phyloP scores from a whole-genome alignment of 2,329 filamentous ascomycete genomes.

The Colletotrichum sp. region DNA sequence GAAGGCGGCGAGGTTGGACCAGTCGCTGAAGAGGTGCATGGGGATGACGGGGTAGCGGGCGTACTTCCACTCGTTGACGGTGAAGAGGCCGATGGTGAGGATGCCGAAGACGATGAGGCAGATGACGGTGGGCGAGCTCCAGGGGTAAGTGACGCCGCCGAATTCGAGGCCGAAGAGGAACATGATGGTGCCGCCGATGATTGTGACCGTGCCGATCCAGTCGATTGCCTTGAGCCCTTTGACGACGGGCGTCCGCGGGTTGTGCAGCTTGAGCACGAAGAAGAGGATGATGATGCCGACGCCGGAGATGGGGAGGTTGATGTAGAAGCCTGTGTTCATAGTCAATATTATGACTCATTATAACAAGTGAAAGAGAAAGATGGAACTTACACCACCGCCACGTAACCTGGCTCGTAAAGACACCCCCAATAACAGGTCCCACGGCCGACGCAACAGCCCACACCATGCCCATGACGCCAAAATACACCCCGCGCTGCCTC shows the following conservation, averaged over 20 bases:
- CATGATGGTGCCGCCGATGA: conserved; percentile 72
- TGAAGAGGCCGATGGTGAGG: conserved; percentile 53
- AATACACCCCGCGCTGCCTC: conserved; percentile 52
- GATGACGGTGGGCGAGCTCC: conserved; percentile 66
- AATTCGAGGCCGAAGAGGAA: conserved; percentile 73
- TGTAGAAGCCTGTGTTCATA: conserved; percentile 31
- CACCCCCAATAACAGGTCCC: conserved; percentile 70
- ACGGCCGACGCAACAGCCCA: conserved; percentile 70
- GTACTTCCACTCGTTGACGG: conserved; percentile 67
- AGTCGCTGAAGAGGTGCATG: conserved; percentile 60
- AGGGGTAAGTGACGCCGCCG: conserved; percentile 67
- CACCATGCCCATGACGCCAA: conserved; percentile 69
- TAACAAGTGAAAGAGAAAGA: fast-evolving
- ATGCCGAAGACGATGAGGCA: conserved; percentile 67
- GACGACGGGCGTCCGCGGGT: conserved; percentile 66
- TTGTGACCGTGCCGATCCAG: conserved; percentile 64
- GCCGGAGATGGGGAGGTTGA: conserved; percentile 54
- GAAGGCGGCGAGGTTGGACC: conserved; percentile 64
- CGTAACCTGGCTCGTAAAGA: conserved; percentile 64
- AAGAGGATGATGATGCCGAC: conserved; percentile 62
- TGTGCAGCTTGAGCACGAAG: conserved; percentile 71
- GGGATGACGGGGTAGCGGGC: conserved; percentile 75
- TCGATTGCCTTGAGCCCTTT: conserved; percentile 67
- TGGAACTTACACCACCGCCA: conserved; percentile 61
- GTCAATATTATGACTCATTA: neutral